Base-by-base conservation (phyloP, 176 grass and related monocot species). In the Cenchrus purpureus region DNA sequence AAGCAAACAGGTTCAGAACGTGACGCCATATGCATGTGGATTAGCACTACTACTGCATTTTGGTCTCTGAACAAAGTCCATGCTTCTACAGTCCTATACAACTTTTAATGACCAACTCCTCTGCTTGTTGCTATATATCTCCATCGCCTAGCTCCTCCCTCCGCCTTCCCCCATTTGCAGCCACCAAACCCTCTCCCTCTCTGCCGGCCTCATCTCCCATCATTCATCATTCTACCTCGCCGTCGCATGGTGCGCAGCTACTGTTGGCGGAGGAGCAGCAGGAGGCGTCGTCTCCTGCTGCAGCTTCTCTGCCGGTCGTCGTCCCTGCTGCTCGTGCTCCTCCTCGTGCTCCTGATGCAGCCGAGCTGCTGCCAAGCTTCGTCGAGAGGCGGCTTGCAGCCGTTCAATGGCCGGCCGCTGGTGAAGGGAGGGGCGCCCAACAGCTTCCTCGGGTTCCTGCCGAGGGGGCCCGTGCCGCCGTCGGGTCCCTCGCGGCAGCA, bases 401-500 rank as follows among this genome's bases (percentile, higher is more conserved):
- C 89, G 5, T 93, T 95, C 82, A 80, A 86, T 61, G 82, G 59
- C 1, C 64, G 79, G 84, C 95, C 95, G 14, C 62, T 95, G 71
- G 79, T 40, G 37, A 40, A 73, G 72, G 49, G 81, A 6, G 89
- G 79, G 6, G 86, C 52, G 3, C 66, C 82, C 50, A 90, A 79
- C 80, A 85, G 85, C 52, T 90, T 95, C 86, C 19, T 90, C 1
- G 93, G 87, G 32, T 95, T 90, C 83, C 22, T 98, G 90, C 95
- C 95, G 31, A 90, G 89, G 60, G 52, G 62, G 50, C 52, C 89
- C 2, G 10, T 90, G 58, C 93, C 91, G 63, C 93, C 91, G 15
- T 95, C 95, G 0, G 91, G 89, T 0, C 89, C 95, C 19, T 98
- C 95, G 10, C 79, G 85, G 91, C 82, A 87, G 84, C 95, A 98